These are phyloP conservation scores for Pilatotrama ljubarskyi DNA, from an alignment of 768 basidiomycete species.

Conservation along the genomic window DNA sequence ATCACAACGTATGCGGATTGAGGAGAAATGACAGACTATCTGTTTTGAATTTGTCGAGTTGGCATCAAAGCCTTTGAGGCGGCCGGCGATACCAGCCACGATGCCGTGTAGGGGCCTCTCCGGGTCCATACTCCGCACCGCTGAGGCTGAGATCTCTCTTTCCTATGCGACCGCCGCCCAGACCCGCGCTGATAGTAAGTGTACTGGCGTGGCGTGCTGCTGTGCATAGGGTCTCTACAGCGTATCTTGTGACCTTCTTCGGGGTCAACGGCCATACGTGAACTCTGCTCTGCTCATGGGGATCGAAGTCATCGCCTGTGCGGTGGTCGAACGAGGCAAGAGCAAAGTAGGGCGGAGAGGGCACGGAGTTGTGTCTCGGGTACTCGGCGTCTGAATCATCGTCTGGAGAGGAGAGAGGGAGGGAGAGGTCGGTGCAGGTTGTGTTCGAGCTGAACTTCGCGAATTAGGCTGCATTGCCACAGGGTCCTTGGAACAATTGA, in stretches of 20 bases:
- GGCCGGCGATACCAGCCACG: constrained; percentile 59
- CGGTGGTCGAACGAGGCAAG: constrained; percentile 62
- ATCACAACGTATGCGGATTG: background rate
- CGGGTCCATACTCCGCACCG: constrained; percentile 84
- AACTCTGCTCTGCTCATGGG: constrained; percentile 43
- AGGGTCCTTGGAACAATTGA: too few species aligned
- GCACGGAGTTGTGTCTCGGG: constrained; percentile 67
- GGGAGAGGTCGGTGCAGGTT: constrained; percentile 74
- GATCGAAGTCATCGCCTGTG: constrained; percentile 56
- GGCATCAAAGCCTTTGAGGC: constrained; percentile 56
- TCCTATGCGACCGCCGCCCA: constrained; percentile 51
- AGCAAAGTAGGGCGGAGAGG: constrained; percentile 49
- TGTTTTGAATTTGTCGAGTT: constrained; percentile 53
- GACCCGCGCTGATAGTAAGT: constrained; percentile 81
- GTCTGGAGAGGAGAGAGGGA: constrained; percentile 58
- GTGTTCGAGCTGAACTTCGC: constrained; percentile 78
- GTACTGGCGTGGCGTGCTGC: constrained; percentile 89
- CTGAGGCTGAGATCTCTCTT: constrained; percentile 61
- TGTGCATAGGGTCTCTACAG: constrained; percentile 73
- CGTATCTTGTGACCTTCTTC: constrained; percentile 68
- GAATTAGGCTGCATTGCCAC: too few species aligned
- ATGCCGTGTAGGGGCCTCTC: constrained; percentile 76
- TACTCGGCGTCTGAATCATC: constrained; percentile 60
- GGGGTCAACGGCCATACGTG: constrained; percentile 51
- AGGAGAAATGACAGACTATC: constrained; percentile 38